Evolutionary conservation across 192 early-diverging fungal genomes (phyloP).

Genomic region (Coemansia sp.): DNA sequence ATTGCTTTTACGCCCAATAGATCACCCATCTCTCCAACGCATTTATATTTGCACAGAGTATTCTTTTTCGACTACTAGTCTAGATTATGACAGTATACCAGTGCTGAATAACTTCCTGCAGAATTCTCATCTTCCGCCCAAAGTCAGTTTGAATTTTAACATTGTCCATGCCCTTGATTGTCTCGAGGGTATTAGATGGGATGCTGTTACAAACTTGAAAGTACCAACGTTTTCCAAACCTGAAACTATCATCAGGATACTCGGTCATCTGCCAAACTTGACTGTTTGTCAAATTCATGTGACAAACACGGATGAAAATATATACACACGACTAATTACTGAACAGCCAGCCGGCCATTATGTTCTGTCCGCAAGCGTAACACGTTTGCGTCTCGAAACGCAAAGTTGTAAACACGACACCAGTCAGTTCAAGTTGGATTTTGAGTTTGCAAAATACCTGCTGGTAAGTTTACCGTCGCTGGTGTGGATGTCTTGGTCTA

Average conservation of each 20-base stretch:
- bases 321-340: not conserved
- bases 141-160: not conserved
- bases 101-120: not conserved
- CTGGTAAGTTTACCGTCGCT: not conserved
- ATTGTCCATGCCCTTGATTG: not conserved
- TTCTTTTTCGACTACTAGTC: not conserved
- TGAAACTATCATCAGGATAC: not conserved
- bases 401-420: not conserved
- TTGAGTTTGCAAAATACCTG: not conserved
- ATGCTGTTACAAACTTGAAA: not conserved
- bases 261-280: not conserved
- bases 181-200: not conserved
- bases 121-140: not conserved
- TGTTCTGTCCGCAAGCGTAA: not conserved
- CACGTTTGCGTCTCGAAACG: not conserved
- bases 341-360: not conserved
- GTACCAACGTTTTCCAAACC: not conserved
- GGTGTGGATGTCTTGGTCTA: not conserved
- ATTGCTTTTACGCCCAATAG: not conserved
- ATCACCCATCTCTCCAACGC: not conserved
- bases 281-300: not conserved
- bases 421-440: not conserved
- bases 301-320: not conserved
- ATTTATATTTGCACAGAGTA: not conserved
- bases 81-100: not conserved